phyloP scores from a whole-genome alignment of 768 basidiomycete species.

The Filobasidium floriforme region DNA sequence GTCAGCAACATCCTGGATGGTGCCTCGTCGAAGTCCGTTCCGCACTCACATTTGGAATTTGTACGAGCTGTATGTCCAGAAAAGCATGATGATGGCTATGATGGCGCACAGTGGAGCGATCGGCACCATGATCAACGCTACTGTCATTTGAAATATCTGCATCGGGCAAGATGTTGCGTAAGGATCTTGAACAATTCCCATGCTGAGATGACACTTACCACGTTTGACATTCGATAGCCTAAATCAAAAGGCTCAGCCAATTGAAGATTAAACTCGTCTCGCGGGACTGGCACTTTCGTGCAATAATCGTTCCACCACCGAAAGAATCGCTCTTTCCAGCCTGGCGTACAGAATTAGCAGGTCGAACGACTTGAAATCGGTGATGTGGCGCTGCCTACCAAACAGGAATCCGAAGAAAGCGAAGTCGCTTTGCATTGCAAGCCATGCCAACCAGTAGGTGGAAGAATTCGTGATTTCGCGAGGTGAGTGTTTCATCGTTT shows the following conservation, averaged over 20 bases:
- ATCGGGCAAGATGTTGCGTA: not conserved
- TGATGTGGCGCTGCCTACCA: not conserved
- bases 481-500: not conserved
- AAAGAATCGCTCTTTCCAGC: slow-evolving; percentile 8
- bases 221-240: slow-evolving; percentile 5
- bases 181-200: not conserved
- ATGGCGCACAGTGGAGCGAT: slow-evolving; percentile 4
- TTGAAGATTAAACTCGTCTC: not conserved
- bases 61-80: slow-evolving; percentile 1
- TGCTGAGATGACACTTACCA: not conserved
- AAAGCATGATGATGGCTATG: not conserved
- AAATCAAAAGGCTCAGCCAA: slow-evolving; percentile 3
- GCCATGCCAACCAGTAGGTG: slow-evolving; percentile 1
- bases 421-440: slow-evolving; percentile 3
- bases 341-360: not conserved
- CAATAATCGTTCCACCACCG: slow-evolving; percentile 2
- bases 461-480: not conserved
- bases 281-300: not conserved
- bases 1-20: not conserved
- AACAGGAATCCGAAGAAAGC: slow-evolving; percentile 4
- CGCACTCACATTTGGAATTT: not conserved
- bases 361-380: not conserved
- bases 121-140: slow-evolving; percentile 5
- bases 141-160: slow-evolving; percentile 7
- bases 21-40: not conserved